Base-by-base conservation (phyloP, 2,329 filamentous ascomycete species). In the Xylaria sp. region DNA sequence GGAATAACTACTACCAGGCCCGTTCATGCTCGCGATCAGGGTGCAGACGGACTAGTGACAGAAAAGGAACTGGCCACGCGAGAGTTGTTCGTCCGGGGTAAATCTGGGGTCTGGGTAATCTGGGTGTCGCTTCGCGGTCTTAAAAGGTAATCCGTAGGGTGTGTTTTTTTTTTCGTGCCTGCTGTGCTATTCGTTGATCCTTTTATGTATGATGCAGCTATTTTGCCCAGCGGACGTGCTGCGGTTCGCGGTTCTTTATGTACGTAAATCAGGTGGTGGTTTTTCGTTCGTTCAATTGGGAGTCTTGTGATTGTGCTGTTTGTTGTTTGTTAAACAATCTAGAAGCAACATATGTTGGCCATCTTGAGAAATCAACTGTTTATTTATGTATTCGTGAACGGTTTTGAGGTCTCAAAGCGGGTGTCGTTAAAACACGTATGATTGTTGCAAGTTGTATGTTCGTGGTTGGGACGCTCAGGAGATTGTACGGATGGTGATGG, bases 11-110 rank as follows among this genome's bases (percentile, higher is more conserved):
- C 76, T 58, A 57, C 63, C 63, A 16, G 58, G 77, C 58, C 84
- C 82, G 72, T 84, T 81, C 83, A 85, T 85, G 65, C 72, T 75
- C 66, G 68, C 60, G 61, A 47, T 13, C 39, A 19, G 47, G 23
- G 34, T 42, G 58, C 63, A 63, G 61, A 10, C 18, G 61, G 56
- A 55, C 50, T 54, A 58, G 57, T 61, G 37, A 34, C 13, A 42
- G 37, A 35, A 39, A 48, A 16, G 34, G 39, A 16, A 39, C n/a
- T 11, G 52, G 48, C 48, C 37, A 52, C 48, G 42, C 16, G 30
- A 47, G 23, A 44, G 34, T 37, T 47, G 55, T 35, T 62, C 58
- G 55, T 39, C 57, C 53, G 50, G 23, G 23, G 23, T 30, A 30
- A 30, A 30, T 30, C 23, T 30, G 23, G 23, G 23, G 23, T 6